Evolutionary conservation across 129 eudicot species (phyloP).

Genomic region (Pseudognaphalium luteoalbum): DNA sequence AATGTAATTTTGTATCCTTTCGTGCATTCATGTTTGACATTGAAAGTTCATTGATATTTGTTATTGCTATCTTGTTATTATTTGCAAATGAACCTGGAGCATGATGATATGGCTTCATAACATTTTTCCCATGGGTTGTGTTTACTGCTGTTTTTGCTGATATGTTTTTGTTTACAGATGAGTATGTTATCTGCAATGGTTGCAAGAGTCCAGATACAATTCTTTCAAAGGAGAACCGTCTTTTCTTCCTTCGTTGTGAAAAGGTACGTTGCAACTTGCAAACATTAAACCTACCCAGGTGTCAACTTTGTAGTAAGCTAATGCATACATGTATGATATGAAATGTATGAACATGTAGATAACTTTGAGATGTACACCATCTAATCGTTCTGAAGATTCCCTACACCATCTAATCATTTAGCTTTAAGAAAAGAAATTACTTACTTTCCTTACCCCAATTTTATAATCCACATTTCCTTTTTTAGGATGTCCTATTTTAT

Average conservation of each 20-base stretch:
- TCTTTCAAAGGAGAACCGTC: slow-evolving; percentile 39
- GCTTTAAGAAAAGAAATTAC: too few species aligned
- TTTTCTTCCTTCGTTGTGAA: slow-evolving; percentile 39
- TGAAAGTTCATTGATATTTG: background rate
- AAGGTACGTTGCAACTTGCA: slow-evolving; percentile 15
- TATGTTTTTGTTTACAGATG: slow-evolving; percentile 26
- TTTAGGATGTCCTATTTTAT: too few species aligned
- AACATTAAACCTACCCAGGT: background rate
- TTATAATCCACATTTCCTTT: too few species aligned
- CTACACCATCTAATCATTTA: too few species aligned
- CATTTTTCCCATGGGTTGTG: background rate
- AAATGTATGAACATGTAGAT: too few species aligned
- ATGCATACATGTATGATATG: too few species aligned
- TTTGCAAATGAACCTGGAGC: background rate
- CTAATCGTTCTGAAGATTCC: too few species aligned
- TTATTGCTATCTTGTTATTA: background rate
- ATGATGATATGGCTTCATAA: background rate
- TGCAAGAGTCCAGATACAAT: slow-evolving; percentile 43
- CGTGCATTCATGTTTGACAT: background rate
- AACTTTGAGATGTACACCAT: too few species aligned
- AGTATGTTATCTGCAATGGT: slow-evolving; percentile 40
- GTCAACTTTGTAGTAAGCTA: background rate
- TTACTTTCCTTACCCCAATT: too few species aligned
- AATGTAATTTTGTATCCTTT: background rate
- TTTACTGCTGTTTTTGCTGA: background rate